phyloP scores from a whole-genome alignment of 2,329 filamentous ascomycete species.

The Teratosphaeria pseudoeucalypti region DNA sequence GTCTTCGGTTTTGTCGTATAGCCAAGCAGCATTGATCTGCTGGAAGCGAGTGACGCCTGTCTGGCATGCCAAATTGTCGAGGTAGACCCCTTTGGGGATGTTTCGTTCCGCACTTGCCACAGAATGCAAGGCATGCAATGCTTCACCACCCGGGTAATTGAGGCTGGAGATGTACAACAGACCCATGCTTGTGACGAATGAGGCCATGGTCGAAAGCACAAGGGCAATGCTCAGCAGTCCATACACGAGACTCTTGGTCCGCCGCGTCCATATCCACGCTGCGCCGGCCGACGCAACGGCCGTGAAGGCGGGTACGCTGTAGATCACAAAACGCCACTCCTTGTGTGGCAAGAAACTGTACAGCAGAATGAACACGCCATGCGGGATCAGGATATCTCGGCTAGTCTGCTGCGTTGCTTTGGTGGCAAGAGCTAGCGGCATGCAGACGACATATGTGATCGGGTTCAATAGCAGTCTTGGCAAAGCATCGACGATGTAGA shows the following conservation, averaged over 20 bases:
- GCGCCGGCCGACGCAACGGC: slow-evolving; percentile 65
- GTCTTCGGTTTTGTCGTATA: slow-evolving; percentile 51
- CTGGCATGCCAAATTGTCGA: slow-evolving; percentile 53
- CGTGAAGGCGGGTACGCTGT: slow-evolving; percentile 71
- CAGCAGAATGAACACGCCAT: slow-evolving; percentile 60
- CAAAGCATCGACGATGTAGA: slow-evolving; percentile 72
- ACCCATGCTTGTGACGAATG: slow-evolving; percentile 50
- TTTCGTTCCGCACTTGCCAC: slow-evolving; percentile 7
- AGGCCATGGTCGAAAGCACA: slow-evolving; percentile 48
- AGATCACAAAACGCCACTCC: slow-evolving; percentile 90
- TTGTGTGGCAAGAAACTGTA: slow-evolving; percentile 93
- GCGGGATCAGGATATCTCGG: slow-evolving; percentile 52
- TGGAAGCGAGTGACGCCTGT: slow-evolving; percentile 54
- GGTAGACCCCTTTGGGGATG: slow-evolving; percentile 32
- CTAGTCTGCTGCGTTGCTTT: slow-evolving; percentile 29
- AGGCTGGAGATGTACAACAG: slow-evolving; percentile 73
- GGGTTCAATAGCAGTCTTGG: slow-evolving; percentile 81
- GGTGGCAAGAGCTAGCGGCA: slow-evolving; percentile 44
- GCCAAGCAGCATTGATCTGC: slow-evolving; percentile 37
- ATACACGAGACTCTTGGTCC: slow-evolving; percentile 51
- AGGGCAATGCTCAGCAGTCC: slow-evolving; percentile 45
- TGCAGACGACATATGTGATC: slow-evolving; percentile 43
- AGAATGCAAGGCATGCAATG: slow-evolving; percentile 43
- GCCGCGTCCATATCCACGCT: slow-evolving; percentile 50
- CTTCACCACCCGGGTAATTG: slow-evolving; percentile 88